These are phyloP conservation scores for Triticum turgidum DNA, from an alignment of 176 grass and related monocot species.

Conservation along the genomic window DNA sequence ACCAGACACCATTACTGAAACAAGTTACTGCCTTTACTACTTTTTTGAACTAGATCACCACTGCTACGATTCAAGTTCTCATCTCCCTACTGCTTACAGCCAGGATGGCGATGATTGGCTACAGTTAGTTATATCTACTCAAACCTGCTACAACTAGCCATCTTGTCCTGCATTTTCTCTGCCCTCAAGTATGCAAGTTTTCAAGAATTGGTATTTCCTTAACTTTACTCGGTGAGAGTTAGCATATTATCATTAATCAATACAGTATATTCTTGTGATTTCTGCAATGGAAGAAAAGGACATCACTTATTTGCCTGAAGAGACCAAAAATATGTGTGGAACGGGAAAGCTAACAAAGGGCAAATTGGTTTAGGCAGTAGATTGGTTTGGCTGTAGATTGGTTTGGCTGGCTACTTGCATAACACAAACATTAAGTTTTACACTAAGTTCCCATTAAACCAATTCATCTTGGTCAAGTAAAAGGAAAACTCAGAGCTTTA, in stretches of 20 bases:
- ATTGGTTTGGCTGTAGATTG: not conserved
- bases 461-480: constrained; percentile 5
- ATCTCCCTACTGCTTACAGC: constrained; percentile 1
- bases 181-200: not conserved
- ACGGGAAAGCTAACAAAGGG: not conserved
- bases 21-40: not conserved
- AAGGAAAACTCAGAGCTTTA: not conserved
- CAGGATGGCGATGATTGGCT: not conserved
- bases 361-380: not conserved
- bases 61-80: not conserved
- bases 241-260: not conserved
- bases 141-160: not conserved
- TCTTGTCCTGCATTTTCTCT: not conserved
- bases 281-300: not conserved
- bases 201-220: not conserved
- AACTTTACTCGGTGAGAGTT: not conserved
- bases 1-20: not conserved
- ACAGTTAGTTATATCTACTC: constrained; percentile 1
- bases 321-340: not conserved
- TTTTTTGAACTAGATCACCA: constrained; percentile 15
- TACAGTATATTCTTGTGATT: not conserved
- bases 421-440: not conserved
- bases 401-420: not conserved
- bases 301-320: not conserved
- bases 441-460: not conserved